Base-by-base conservation (phyloP, 2,329 filamentous ascomycete genomes). In the Ilyonectria mors-panacis region DNA sequence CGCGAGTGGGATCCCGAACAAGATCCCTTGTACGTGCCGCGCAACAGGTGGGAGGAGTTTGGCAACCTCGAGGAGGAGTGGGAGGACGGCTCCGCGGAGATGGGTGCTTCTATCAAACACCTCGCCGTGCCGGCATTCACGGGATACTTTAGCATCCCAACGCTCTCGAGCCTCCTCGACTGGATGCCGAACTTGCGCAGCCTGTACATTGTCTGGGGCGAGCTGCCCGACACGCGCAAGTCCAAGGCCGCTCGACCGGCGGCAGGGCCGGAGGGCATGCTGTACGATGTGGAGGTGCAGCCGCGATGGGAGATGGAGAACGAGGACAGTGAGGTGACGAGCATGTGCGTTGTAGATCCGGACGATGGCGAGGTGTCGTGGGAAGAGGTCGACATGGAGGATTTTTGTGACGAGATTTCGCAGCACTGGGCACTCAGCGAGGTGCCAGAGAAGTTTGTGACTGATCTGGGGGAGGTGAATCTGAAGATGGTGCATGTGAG, bases 101-200 rank as follows among this genome's bases (percentile, higher is more conserved):
- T 71, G 30, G 66, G 67, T 28, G 50, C 47, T 3, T 48, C 39
- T 45, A 58, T 78, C 42, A 54, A 13, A 6, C 48, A 74, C 44
- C 69, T 79, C 4, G 76, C 74, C 2, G 30, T 79, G 4, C 72
- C 77, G 1, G 75, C 74, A 2, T 75, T 73, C 28, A 74, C 70
- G 19, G 72, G 71, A 5, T 77, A 77, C 63, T 72, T 75, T 65
- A 74, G 68, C 68, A 61, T 70, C 58, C 21, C 9, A 8, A 65
- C 50, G 33, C 47, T 79, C 5, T 59, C 51, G 2, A 7, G 17
- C 13, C 7, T 74, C 2, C 45, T 77, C 35, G 47, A 53, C 4
- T 45, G 26, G 13, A 57, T 75, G 59, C 60, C 69, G 23, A 64
- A 70, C 21, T 57, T 79, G 13, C 23, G 63, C 45, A 55, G 56